These are phyloP conservation scores for Gnaphalium uliginosum DNA, from an alignment of 129 eudicot genomes.

Conservation along the genomic window DNA sequence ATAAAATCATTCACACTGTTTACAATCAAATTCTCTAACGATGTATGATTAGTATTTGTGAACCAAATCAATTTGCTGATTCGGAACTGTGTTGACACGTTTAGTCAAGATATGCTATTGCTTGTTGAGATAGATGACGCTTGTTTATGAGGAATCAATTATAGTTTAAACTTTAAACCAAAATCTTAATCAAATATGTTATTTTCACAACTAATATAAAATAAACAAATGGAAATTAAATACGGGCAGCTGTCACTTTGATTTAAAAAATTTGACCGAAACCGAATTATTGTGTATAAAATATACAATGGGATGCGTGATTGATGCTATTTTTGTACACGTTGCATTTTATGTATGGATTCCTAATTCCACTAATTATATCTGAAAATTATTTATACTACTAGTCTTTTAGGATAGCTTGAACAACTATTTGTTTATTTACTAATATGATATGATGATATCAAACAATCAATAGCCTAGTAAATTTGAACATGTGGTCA, in stretches of 20 bases:
- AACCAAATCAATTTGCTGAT: background rate
- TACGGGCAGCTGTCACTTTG: background rate
- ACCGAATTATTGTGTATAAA: background rate
- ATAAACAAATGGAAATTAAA: background rate
- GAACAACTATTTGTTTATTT: too few species aligned
- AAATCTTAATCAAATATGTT: background rate
- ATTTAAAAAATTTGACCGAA: background rate
- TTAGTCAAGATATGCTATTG: background rate
- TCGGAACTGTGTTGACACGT: background rate
- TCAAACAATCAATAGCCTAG: too few species aligned
- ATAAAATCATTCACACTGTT: too few species aligned
- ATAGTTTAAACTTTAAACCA: background rate
- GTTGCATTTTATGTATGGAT: slow-evolving; percentile 13
- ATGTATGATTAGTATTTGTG: background rate
- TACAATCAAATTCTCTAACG: too few species aligned
- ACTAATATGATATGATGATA: too few species aligned
- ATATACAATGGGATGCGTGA: background rate
- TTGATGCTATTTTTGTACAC: slow-evolving; percentile 12
- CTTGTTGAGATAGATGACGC: background rate
- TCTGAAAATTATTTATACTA: background rate
- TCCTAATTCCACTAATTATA: background rate
- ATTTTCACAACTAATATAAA: background rate
- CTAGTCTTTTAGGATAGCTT: too few species aligned
- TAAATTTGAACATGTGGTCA: too few species aligned
- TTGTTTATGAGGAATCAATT: background rate